phyloP scores from a whole-genome alignment of 2,329 filamentous ascomycete genomes.

The Trichophyton schoenleinii region DNA sequence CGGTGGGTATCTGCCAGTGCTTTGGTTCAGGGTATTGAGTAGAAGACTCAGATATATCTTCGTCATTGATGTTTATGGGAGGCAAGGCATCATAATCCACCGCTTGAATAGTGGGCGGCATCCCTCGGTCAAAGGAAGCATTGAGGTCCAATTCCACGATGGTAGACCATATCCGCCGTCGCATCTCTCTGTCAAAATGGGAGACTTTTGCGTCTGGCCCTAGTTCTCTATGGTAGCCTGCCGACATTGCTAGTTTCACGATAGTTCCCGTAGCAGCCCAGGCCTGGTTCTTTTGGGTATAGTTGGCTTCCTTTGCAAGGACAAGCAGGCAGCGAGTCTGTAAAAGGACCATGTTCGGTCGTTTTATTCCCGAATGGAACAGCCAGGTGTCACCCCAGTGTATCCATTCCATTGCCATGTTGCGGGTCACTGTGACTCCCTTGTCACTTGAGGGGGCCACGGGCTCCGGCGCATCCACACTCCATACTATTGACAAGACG shows the following conservation, averaged over 20 bases:
- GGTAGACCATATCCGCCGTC: slow-evolving; percentile 45
- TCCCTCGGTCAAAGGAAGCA: slow-evolving; percentile 42
- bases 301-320: slow-evolving; percentile 39
- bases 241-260: slow-evolving; percentile 40
- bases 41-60: slow-evolving; percentile 32
- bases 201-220: slow-evolving; percentile 23
- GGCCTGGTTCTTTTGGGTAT: slow-evolving; percentile 42
- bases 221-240: slow-evolving; percentile 39
- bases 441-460: neutral
- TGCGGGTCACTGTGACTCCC: slow-evolving; percentile 11
- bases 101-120: slow-evolving; percentile 36
- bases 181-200: slow-evolving; percentile 34
- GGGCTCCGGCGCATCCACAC: slow-evolving; percentile 9
- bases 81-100: slow-evolving; percentile 38
- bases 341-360: slow-evolving; percentile 38
- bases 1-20: slow-evolving; percentile 24
- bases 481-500: slow-evolving; percentile 29
- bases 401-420: slow-evolving; percentile 53
- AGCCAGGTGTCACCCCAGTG: slow-evolving; percentile 81
- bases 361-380: slow-evolving; percentile 57
- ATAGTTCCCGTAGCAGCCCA: slow-evolving; percentile 42
- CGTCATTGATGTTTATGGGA: slow-evolving; percentile 41
- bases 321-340: slow-evolving; percentile 41
- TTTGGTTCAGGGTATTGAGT: slow-evolving; percentile 21
- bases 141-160: slow-evolving; percentile 47